These are phyloP conservation scores for Echinosophora koreensis DNA, from an alignment of 306 rosid species.

Conservation along the genomic window DNA sequence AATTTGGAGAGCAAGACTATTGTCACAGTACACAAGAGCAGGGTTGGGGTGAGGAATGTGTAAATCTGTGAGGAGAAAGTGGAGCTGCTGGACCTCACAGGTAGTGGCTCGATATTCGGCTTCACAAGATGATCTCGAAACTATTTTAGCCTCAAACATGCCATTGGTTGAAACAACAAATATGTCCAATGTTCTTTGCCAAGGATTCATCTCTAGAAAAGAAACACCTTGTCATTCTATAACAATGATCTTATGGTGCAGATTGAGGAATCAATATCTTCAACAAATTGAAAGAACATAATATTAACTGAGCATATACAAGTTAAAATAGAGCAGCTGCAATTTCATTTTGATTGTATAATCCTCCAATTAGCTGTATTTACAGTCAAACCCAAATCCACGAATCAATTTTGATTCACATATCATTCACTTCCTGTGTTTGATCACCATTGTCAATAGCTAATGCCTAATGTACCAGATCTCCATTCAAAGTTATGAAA, in stretches of 20 bases:
- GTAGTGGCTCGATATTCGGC: no score
- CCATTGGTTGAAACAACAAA: no score
- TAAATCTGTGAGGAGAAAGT: no score
- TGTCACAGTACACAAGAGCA: no score
- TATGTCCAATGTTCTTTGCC: no score
- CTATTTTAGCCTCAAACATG: no score
- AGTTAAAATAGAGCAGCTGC: background rate
- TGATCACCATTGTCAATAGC: background rate
- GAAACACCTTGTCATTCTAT: no score
- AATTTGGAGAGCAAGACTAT: no score
- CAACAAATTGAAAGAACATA: constrained; percentile 8
- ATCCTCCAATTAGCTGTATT: background rate
- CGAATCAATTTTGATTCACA: background rate
- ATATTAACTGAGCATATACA: background rate
- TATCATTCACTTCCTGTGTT: background rate
- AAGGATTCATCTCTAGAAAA: no score
- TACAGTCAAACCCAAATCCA: background rate
- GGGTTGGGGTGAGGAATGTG: no score
- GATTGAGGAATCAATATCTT: background rate
- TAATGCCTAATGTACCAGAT: background rate
- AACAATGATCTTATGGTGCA: background rate
- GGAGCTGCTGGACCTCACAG: no score
- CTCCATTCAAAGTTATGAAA: background rate
- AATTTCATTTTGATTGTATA: background rate
- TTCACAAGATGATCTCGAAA: no score